A percentile compares a stretch with the other conserved stretches of the same genome.
Evolutionary conservation across 768 basidiomycete genomes (phyloP).

Genomic region (Aureoboletus auriporus): DNA sequence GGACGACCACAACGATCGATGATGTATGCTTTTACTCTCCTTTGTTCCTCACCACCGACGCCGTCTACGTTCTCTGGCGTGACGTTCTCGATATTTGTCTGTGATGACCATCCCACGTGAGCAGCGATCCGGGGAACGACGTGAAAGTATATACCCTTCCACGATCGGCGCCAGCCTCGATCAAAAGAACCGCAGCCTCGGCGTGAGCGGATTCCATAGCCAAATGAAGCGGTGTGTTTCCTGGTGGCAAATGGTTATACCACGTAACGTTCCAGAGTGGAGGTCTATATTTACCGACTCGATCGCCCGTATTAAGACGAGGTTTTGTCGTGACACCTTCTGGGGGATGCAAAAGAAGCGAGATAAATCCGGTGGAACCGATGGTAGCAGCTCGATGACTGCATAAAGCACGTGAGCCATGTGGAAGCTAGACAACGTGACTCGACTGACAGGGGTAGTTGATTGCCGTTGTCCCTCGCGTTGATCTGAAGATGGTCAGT

Average conservation of each 20-base stretch:
- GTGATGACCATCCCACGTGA: background rate
- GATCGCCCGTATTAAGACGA: conserved; percentile 82
- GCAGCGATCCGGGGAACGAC: background rate
- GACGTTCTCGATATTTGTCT: conserved; percentile 83
- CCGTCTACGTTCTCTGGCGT: conserved; percentile 88
- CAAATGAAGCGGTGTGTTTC: conserved; percentile 94
- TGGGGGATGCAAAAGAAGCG: conserved; percentile 82
- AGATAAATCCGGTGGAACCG: conserved; percentile 86
- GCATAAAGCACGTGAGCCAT: conserved; percentile 8
- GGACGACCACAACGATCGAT: conserved; percentile 60
- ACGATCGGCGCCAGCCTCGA: conserved; percentile 94
- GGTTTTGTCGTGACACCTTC: conserved; percentile 61
- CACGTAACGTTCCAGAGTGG: background rate
- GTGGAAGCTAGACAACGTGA: background rate
- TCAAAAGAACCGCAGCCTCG: conserved; percentile 82
- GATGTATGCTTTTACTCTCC: conserved; percentile 71
- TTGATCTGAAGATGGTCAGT: conserved; percentile 67
- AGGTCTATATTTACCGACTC: conserved; percentile 49
- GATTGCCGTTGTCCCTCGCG: conserved; percentile 89
- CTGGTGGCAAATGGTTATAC: conserved; percentile 35
- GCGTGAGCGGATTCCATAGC: conserved; percentile 97
- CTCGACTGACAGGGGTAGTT: conserved; percentile 71
- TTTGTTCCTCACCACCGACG: conserved; percentile 87
- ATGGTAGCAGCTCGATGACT: conserved; percentile 97
- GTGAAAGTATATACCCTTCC: conserved; percentile 56